Evolutionary conservation across 371 early-diverging fungal species (phyloP).

Genomic region (Thermomucor indicae-seudaticae): DNA sequence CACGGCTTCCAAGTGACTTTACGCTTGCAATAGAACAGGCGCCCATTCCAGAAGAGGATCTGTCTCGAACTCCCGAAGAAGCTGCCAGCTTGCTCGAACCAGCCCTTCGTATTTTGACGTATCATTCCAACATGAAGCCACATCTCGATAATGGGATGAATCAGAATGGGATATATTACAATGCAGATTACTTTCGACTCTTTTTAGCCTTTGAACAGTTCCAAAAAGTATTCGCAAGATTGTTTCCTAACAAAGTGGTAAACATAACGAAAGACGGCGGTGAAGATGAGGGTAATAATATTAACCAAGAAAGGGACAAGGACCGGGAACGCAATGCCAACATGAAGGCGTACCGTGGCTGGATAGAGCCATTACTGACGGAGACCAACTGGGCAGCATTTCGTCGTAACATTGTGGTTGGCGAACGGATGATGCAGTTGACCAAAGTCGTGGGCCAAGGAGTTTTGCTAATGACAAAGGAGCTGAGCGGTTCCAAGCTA

Average conservation of each 20-base stretch:
- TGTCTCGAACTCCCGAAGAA: slow-evolving; percentile 18
- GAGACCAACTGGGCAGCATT: slow-evolving; percentile 50
- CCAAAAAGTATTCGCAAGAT: slow-evolving; percentile 28
- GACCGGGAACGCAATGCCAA: slow-evolving; percentile 42
- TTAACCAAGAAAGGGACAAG: slow-evolving; percentile 18
- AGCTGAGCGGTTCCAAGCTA: slow-evolving; percentile 43
- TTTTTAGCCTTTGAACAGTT: slow-evolving; percentile 49
- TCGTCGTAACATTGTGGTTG: slow-evolving; percentile 45
- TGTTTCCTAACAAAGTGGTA: slow-evolving; percentile 29
- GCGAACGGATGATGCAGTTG: slow-evolving; percentile 45
- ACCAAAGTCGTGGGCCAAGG: slow-evolving; percentile 42
- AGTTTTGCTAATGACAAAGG: slow-evolving; percentile 43
- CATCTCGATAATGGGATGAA: slow-evolving; percentile 51
- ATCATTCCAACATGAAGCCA: slow-evolving; percentile 45
- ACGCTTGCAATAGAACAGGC: slow-evolving; percentile 28
- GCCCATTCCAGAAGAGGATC: slow-evolving; percentile 2
- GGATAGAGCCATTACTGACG: slow-evolving; percentile 40
- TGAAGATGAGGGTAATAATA: slow-evolving; percentile 1
- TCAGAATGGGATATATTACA: slow-evolving; percentile 51
- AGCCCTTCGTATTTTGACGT: slow-evolving; percentile 27
- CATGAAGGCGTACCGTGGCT: slow-evolving; percentile 42
- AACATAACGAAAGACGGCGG: slow-evolving; percentile 5
- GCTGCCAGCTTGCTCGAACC: slow-evolving; percentile 26
- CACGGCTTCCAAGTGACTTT: slow-evolving; percentile 23
- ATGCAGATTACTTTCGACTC: slow-evolving; percentile 44